phyloP scores from a whole-genome alignment of 1,284 basidiomycete species.

The Sporisorium iseilematis-ciliati region DNA sequence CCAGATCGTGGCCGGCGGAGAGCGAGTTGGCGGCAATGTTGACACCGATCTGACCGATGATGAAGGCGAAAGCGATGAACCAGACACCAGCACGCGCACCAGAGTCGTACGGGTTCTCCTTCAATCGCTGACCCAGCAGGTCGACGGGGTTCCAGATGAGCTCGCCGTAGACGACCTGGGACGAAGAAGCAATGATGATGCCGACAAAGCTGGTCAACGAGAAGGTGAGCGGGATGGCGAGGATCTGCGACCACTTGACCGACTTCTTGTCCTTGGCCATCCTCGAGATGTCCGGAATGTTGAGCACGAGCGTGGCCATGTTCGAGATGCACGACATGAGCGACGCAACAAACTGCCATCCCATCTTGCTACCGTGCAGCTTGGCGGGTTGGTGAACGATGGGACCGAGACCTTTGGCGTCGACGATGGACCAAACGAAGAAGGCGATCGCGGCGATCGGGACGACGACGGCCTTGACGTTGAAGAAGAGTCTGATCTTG shows the following conservation, averaged over 20 bases:
- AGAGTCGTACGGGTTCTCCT: slow-evolving; percentile 75
- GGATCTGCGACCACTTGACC: slow-evolving; percentile 54
- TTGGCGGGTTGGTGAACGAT: slow-evolving; percentile 78
- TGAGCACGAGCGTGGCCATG: slow-evolving; percentile 58
- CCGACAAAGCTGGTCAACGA: slow-evolving; percentile 84
- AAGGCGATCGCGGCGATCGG: slow-evolving; percentile 75
- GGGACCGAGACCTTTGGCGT: slow-evolving; percentile 80
- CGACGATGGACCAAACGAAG: slow-evolving; percentile 83
- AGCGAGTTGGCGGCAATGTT: slow-evolving; percentile 85
- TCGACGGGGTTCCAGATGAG: slow-evolving; percentile 85
- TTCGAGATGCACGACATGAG: slow-evolving; percentile 56
- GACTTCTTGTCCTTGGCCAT: slow-evolving; percentile 49
- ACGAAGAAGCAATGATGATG: slow-evolving; percentile 81
- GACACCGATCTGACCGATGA: slow-evolving; percentile 76
- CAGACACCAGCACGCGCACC: slow-evolving; percentile 71
- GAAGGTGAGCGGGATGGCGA: slow-evolving; percentile 80
- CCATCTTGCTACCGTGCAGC: slow-evolving; percentile 78
- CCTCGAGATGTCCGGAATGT: slow-evolving; percentile 60
- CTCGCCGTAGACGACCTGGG: slow-evolving; percentile 80
- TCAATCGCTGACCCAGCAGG: slow-evolving; percentile 78
- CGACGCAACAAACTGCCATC: slow-evolving; percentile 81
- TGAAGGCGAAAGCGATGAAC: slow-evolving; percentile 80
- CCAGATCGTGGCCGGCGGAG: slow-evolving; percentile 85
- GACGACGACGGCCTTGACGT: slow-evolving; percentile 79
- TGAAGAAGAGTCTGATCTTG: slow-evolving; percentile 84